Evolutionary conservation across 352 stramenopile species (phyloP).

Genomic region (Blastocystis sp.): DNA sequence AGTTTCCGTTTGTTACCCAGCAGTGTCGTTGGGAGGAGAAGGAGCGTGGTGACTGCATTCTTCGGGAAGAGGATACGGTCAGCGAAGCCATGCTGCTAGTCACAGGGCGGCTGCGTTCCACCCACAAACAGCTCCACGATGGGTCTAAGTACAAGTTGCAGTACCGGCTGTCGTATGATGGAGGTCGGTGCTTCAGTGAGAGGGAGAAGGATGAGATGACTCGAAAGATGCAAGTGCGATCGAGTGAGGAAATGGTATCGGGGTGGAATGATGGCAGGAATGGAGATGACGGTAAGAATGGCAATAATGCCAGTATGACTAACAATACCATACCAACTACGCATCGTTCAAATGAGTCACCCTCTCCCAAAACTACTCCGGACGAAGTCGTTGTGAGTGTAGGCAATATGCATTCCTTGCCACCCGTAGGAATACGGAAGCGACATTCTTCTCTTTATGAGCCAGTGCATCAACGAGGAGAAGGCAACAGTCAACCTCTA

Average conservation of each 20-base stretch:
- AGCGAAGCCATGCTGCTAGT: background rate
- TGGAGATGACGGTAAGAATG: no score
- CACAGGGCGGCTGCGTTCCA: constrained; percentile 18
- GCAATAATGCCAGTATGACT: no score
- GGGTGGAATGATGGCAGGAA: background rate
- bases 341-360: no score
- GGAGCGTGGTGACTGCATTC: background rate
- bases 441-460: constrained; percentile 5
- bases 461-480: background rate
- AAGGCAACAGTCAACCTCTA: constrained; percentile 21
- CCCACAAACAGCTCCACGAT: background rate
- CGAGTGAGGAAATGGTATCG: background rate
- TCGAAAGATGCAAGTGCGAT: background rate
- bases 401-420: background rate
- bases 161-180: constrained; percentile 40
- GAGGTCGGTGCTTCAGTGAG: constrained; percentile 12
- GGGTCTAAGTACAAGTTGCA: background rate
- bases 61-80: background rate
- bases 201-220: constrained; percentile 31
- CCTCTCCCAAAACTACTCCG: no score
- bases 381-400: constrained; percentile 25
- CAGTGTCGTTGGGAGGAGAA: background rate
- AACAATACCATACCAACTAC: no score
- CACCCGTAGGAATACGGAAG: constrained; percentile 19
- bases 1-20: background rate